These are phyloP conservation scores for Podaxis mareebaensis DNA, from an alignment of 768 basidiomycete genomes.

Conservation along the genomic window DNA sequence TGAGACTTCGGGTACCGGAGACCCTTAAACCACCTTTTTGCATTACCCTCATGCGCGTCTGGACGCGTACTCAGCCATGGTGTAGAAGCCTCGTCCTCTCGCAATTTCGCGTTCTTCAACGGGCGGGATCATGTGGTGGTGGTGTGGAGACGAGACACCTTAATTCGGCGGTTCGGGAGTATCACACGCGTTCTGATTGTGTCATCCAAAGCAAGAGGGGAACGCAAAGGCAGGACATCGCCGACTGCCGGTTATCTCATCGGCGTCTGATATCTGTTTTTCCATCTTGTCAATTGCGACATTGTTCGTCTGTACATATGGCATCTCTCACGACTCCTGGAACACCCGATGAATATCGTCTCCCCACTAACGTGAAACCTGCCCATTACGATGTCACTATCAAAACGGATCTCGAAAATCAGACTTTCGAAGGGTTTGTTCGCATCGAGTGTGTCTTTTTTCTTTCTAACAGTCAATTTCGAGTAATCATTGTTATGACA, in stretches of 20 bases:
- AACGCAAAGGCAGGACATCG: neutral
- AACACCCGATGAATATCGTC: constrained; percentile 48
- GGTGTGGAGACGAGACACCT: constrained; percentile 5
- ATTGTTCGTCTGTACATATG: constrained; percentile 24
- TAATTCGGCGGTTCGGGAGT: neutral
- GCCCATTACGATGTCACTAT: constrained; percentile 79
- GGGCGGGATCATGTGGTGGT: constrained; percentile 1
- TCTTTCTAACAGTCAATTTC: neutral
- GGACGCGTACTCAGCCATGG: constrained; percentile 14
- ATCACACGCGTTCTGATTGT: constrained; percentile 14
- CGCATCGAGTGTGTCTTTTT: constrained; percentile 56
- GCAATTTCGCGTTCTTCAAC: neutral
- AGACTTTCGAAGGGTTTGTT: constrained; percentile 75
- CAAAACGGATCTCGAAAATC: constrained; percentile 79
- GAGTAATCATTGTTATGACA: constrained; percentile 26
- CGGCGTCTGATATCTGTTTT: neutral
- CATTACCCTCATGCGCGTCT: constrained; percentile 13
- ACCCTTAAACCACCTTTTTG: constrained; percentile 9
- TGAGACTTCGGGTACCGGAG: neutral
- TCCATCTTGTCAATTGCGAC: neutral
- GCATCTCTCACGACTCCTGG: constrained; percentile 23
- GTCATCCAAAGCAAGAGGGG: constrained; percentile 7
- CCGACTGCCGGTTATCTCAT: constrained; percentile 14
- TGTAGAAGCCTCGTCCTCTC: constrained; percentile 9
- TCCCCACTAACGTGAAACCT: constrained; percentile 68